A percentile compares a stretch with the other conserved stretches of the same genome.
phyloP scores from a whole-genome alignment of 768 basidiomycete genomes.

The Podaxis carcinomalis region DNA sequence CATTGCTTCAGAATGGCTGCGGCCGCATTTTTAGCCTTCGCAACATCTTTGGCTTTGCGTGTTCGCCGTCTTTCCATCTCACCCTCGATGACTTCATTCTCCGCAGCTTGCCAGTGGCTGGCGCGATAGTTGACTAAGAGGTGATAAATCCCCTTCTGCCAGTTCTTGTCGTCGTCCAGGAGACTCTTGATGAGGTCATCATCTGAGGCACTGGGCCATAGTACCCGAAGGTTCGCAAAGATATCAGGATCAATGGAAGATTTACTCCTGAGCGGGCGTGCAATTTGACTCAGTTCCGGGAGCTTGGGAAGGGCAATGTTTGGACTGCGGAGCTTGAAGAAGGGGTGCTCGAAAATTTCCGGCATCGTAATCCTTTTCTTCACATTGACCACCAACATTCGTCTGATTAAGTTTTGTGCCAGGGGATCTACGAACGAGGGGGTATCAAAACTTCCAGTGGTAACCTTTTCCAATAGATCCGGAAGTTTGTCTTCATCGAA shows the following conservation, averaged over 20 bases:
- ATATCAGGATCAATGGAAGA: conserved; percentile 85
- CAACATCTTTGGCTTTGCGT: conserved; percentile 23
- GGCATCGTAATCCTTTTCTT: conserved; percentile 76
- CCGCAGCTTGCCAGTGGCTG: conserved; percentile 56
- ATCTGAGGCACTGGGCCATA: conserved; percentile 86
- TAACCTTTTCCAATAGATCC: conserved; percentile 77
- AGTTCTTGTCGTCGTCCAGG: conserved; percentile 64
- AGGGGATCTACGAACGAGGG: conserved; percentile 62
- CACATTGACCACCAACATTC: conserved; percentile 79
- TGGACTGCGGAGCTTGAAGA: conserved; percentile 57
- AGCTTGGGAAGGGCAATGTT: conserved; percentile 37
- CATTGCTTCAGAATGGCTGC: conserved; percentile 23
- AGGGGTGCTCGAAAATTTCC: conserved; percentile 77
- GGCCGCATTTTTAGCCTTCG: not conserved
- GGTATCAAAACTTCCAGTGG: conserved; percentile 67
- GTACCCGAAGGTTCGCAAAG: conserved; percentile 81
- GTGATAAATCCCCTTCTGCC: conserved; percentile 96
- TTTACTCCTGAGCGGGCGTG: conserved; percentile 56
- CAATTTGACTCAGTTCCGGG: conserved; percentile 64
- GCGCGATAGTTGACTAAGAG: conserved; percentile 83
- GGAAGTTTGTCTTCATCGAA: conserved; percentile 88
- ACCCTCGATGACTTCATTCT: conserved; percentile 37
- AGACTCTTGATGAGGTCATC: conserved; percentile 69
- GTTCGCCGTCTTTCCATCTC: conserved; percentile 32
- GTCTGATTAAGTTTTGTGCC: conserved; percentile 72